These are phyloP conservation scores for Antrodiella citrinella DNA, from an alignment of 768 basidiomycete genomes.

Conservation along the genomic window DNA sequence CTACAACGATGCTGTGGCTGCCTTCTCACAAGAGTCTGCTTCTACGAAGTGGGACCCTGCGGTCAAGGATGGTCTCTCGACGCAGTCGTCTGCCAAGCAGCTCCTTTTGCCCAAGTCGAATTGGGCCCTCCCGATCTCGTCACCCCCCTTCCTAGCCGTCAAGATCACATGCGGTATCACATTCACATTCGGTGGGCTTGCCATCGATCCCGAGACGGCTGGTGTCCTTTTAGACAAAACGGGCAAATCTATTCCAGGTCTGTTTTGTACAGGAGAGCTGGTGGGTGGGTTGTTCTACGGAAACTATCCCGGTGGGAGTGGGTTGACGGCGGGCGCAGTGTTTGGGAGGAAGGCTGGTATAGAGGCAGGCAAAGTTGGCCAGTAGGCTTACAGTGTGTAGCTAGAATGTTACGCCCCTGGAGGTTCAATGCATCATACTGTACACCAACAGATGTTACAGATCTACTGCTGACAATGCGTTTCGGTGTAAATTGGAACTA, in stretches of 20 bases:
- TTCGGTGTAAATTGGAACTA: too few relatives aligned
- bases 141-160: slow-evolving; percentile 53
- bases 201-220: slow-evolving; percentile 46
- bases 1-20: slow-evolving; percentile 44
- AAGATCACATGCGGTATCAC: slow-evolving; percentile 65
- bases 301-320: slow-evolving; percentile 68
- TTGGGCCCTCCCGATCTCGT: slow-evolving; percentile 53
- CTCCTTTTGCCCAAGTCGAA: slow-evolving; percentile 52
- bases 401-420: too few relatives aligned
- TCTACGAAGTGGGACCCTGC: slow-evolving; percentile 48
- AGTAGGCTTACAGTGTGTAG: too few relatives aligned
- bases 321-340: slow-evolving; percentile 56
- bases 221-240: slow-evolving; percentile 38
- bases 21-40: slow-evolving; percentile 28
- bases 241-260: slow-evolving; percentile 36
- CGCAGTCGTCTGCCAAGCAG: slow-evolving; percentile 29
- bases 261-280: slow-evolving; percentile 66
- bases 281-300: slow-evolving; percentile 54
- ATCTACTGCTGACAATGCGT: too few relatives aligned
- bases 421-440: too few relatives aligned
- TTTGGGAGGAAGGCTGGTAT: slow-evolving; percentile 52
- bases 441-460: too few relatives aligned
- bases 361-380: slow-evolving; percentile 29
- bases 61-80: slow-evolving; percentile 53
- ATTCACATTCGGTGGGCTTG: slow-evolving; percentile 66